Base-by-base conservation (phyloP, 345 rosid genomes). In the Salix udensis region DNA sequence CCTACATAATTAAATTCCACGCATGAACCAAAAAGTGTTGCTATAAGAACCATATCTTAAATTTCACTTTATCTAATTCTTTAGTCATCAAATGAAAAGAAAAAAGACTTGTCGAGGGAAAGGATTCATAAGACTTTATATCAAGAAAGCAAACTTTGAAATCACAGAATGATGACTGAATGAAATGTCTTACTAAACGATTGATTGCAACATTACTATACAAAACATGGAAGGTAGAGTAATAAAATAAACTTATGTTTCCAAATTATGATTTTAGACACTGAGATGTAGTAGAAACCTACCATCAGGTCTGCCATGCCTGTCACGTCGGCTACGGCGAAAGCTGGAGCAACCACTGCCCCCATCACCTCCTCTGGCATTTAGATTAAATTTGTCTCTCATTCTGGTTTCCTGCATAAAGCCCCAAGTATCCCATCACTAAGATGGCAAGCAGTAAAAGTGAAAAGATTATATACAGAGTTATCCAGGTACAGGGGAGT, bases 351-450 rank as follows among this genome's bases (percentile, higher is more conserved):
- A 89, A 50, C 94, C 92, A 69, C 69, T 84, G 76, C 94, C 94
- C 48, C 94, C 94, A 84, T 85, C 88, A 39, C 92, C 94, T 39
- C 90, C 94, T 82, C 85, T 90, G 64, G 82, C 88, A 80, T 81
- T 71, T 55, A 90, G 73, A 48, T 69, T 84, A 72, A 74, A 77
- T 74, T 84, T 85, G 74, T 89, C 94, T 69, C 82, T 88, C 94
- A 89, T 91, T 88, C 88, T 85, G 74, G 89, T 86, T 78, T 89
- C 94, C 94, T 90, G 77, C 70, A 74, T 69, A 26, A 75, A 34
- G 58, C 55, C 36, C 75, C 28, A 67, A 67, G 66, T 8, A 75
- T 24, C 71, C 66, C 66, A 67, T 64, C 13, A 61, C 50, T 4
- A 65, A 46, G 18, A 46, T 72, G 19, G 36, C n/a, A 48, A 77